Conservation (phyloP, 2,329 filamentous ascomycete species). For the Trichoderma sp. region DNA sequence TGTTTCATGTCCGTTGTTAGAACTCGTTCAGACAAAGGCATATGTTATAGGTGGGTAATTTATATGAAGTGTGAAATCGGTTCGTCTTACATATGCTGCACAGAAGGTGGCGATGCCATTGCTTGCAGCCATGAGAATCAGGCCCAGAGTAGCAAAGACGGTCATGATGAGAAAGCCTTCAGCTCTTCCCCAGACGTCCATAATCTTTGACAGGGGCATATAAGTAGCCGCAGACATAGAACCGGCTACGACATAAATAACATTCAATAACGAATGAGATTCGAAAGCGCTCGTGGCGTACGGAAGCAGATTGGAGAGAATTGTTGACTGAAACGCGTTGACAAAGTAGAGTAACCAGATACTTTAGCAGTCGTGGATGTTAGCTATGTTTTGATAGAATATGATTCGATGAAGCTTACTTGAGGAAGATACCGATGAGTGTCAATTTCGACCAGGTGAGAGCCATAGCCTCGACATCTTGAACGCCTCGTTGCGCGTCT, state of each 20-base stretch:
- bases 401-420: slow-evolving; percentile 28
- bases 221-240: slow-evolving; percentile 59
- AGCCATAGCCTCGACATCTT: slow-evolving; percentile 43
- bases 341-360: slow-evolving; percentile 52
- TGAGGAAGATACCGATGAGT: slow-evolving; percentile 33
- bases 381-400: neutral
- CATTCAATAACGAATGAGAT: slow-evolving; percentile 52
- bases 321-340: slow-evolving; percentile 47
- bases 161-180: slow-evolving; percentile 58
- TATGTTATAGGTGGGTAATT: neutral
- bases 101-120: slow-evolving; percentile 44
- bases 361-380: slow-evolving; percentile 22
- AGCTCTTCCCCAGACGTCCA: slow-evolving; percentile 62
- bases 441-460: slow-evolving; percentile 41
- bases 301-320: slow-evolving; percentile 42
- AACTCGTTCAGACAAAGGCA: too few species aligned
- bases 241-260: slow-evolving; percentile 53
- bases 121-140: slow-evolving; percentile 62
- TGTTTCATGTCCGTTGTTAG: slow-evolving; percentile 24
- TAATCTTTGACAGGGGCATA: slow-evolving; percentile 60
- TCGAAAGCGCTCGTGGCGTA: slow-evolving; percentile 52
- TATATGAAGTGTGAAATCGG: neutral
- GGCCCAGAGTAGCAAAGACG: slow-evolving; percentile 44
- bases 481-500: slow-evolving; percentile 38
- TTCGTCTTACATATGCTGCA: slow-evolving; percentile 40